Percentiles rank a stretch among this genome's conserved stretches.
phyloP scores from a whole-genome alignment of 2,329 filamentous ascomycete genomes.

The Pseudogymnoascus verrucosus region DNA sequence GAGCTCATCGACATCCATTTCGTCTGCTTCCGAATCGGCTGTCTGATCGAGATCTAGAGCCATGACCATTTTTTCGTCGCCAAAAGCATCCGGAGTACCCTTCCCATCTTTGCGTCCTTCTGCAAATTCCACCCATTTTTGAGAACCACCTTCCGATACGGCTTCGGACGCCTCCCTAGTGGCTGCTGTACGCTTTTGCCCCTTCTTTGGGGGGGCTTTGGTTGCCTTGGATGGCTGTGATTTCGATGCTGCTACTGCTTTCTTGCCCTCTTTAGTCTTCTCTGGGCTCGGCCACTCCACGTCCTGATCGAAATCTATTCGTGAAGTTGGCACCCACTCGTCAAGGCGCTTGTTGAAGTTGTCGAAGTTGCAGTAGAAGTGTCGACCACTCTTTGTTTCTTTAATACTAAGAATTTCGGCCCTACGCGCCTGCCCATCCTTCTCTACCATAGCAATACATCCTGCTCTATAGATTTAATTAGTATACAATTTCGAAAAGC shows the following conservation, averaged over 20 bases:
- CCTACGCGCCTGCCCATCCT: constrained; percentile 76
- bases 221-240: constrained; percentile 32
- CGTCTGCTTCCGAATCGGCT: constrained; percentile 26
- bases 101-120: constrained; percentile 21
- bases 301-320: constrained; percentile 81
- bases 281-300: constrained; percentile 92
- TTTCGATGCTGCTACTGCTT: constrained; percentile 45
- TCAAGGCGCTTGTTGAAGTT: constrained; percentile 85
- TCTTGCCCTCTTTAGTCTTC: constrained; percentile 70
- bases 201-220: constrained; percentile 27
- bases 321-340: constrained; percentile 80
- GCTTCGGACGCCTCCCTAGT: constrained; percentile 27
- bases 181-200: constrained; percentile 30
- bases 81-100: constrained; percentile 22
- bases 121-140: constrained; percentile 22
- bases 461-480: constrained; percentile 21
- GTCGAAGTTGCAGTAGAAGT: constrained; percentile 95
- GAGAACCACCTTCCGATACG: constrained; percentile 24
- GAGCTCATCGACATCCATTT: constrained; percentile 50
- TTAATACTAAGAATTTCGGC: constrained; percentile 95
- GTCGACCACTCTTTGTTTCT: constrained; percentile 77
- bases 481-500: background rate
- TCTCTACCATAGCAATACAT: constrained; percentile 30
- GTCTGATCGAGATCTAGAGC: constrained; percentile 24
- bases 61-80: constrained; percentile 21